Evolutionary conservation across 257 asterid genomes (phyloP), one percentile per base, ranked within the genome.

Genomic region (Scutellaria galericulata): DNA sequence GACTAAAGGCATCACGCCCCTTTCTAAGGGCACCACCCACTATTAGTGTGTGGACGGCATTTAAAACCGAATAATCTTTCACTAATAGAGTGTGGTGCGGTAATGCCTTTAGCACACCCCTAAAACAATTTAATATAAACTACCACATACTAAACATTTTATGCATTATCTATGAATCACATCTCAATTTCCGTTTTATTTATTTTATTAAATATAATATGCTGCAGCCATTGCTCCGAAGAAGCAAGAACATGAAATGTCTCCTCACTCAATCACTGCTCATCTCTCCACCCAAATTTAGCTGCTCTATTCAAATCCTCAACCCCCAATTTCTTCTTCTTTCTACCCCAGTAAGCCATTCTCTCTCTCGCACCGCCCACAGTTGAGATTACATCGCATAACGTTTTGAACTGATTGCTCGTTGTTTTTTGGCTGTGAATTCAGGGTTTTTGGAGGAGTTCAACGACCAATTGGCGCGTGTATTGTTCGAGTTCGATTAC

Each of bases 221-320:
- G 87, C 48, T 72, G 40, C 73, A 40, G 67, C 75, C 83, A 58
- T 76, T 77, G 79, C 66, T 88, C 81, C 82, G 86, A 48, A 82
- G 66, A 75, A 70, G 68, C 79, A 84, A 69, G 81, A 79, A 63
- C 84, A 88, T 83, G 96, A 83, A 73, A 81, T 87, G 90, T 73
- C 73, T 88, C 62, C 81, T 85, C 70, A 64, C 74, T 62, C 86
- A 75, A 41, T 73, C 74, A 47, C 44, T 78, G 41, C 77, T 56
- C 31, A 52, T 52, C 31, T 61, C 78, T 55, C 70, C 75, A 22
- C 70, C 66, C 71, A 71, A 42, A 50, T 70, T 24, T 45, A 48
- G 39, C 14, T 37, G 10, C 44, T 70, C 27, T 52, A 15, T 74
- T 72, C 85, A 35, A 61, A 74, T 55, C 35, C 67, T 64, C 71